Evolutionary conservation across 108 stramenopile species (phyloP), one percentile per base, ranked within the genome.

Genomic region (Aurantiochytrium sp.): DNA sequence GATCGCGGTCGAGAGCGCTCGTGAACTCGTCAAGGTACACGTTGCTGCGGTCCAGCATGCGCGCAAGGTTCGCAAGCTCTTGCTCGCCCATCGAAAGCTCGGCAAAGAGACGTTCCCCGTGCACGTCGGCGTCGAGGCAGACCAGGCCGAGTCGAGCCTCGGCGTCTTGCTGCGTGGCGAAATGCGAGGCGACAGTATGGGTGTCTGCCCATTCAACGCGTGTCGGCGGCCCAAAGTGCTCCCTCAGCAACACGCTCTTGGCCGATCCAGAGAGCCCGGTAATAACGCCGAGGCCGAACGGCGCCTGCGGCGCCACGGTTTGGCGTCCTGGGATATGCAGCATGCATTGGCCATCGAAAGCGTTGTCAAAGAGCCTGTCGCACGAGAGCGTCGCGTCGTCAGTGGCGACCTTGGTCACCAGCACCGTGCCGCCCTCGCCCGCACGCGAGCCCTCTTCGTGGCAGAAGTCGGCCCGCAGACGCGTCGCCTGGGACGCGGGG

Each of bases 1-100:
- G 45, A 1, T 81, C 19, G 6, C 73, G 39, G 1, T 81, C 73
- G 10, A 81, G 73, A 6, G 73, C 1, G 73, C 73, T 81, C 27
- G 73, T 81, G 30, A 81, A 81, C 45, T 81, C 73, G 24, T 81
- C 73, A 12, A 81, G 24, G 24, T 48, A 81, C 12, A 81, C 39
- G 27, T 41, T 22, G 39, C 45, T 12, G 27, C 8, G 73, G 73
- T 81, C 45, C 42, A 81, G 0, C 21, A 81, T 5, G 45, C 73
- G 73, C 21, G 73, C 73, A 6, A 81, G 32, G 45, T 81, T 48
- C 24, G 73, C 73, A 17, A 41, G 73, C 73, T 81, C 73, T 81
- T 81, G 39, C 73, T 81, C 73, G 45, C 73, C 73, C 8, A 12
- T 48, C 0, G 24, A 27, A 41, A 81, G 73, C 42, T 41, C 45